Percentiles rank a stretch among this genome's conserved stretches.
Conservation (phyloP, 2,329 filamentous ascomycete species). For the Aspergillus eucalypticola region DNA sequence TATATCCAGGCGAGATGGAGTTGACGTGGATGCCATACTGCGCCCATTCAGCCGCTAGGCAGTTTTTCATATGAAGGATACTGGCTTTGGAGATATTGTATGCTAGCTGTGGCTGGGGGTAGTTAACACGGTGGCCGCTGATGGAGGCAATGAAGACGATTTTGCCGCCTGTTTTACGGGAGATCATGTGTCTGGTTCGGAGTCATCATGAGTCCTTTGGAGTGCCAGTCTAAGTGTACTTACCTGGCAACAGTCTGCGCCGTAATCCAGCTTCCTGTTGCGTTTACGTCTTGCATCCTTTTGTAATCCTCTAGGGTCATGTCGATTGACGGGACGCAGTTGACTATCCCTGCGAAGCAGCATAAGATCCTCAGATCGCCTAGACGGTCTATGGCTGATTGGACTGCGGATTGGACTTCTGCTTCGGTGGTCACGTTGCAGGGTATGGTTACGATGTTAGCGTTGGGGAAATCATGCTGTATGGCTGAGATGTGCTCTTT, state of each 20-base stretch:
- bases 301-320: conserved; percentile 61
- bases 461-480: conserved; percentile 54
- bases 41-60: conserved; percentile 72
- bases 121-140: conserved; percentile 68
- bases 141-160: conserved; percentile 69
- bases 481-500: conserved; percentile 49
- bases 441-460: conserved; percentile 52
- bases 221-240: not conserved
- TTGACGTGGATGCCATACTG: conserved; percentile 70
- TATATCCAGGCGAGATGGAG: conserved; percentile 69
- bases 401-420: conserved; percentile 16
- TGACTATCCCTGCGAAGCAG: conserved; percentile 70
- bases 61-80: conserved; percentile 62
- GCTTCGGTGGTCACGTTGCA: conserved; percentile 62
- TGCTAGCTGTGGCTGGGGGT: conserved; percentile 67
- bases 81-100: conserved; percentile 74
- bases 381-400: conserved; percentile 32
- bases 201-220: not conserved
- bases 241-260: conserved; percentile 63
- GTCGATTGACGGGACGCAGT: conserved; percentile 61
- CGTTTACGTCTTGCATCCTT: conserved; percentile 69
- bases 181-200: conserved; percentile 52
- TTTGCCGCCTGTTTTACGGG: conserved; percentile 54
- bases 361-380: conserved; percentile 59
- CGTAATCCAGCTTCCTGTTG: conserved; percentile 68